Base-by-base conservation (phyloP, 139 green algal genomes). In the Tetratostichococcus sp. region DNA sequence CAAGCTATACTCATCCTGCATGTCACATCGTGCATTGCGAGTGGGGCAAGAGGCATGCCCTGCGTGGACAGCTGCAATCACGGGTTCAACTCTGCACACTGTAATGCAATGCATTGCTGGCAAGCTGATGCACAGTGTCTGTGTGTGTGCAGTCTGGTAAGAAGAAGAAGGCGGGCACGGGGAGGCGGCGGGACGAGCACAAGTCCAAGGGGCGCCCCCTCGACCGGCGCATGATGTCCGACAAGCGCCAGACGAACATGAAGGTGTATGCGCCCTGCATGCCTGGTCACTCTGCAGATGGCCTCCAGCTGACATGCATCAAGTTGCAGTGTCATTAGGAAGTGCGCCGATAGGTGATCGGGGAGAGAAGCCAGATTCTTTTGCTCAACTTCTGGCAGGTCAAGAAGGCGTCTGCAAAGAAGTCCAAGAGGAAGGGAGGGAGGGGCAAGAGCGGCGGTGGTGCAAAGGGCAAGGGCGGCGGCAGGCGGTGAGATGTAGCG, bases 151-250 rank as follows among this genome's bases (percentile, higher is more conserved):
- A 74, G 39, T 66, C 65, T 34, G 65, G 72, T 30, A 84, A 85
- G 66, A 75, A 82, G 68, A 85, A 83, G 66, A 66, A 71, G 30
- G 80, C 80, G 75, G 33, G 70, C 23, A 76, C 65, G 4, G 39
- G 77, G 30, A 62, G 32, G 42, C 70, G 66, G 21, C 30, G 65
- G 65, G 17, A 50, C 57, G 71, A 85, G 58, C 35, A 67, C 42
- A 65, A 76, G 0, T 71, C 75, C 16, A 85, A 86, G 58, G 69
- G 73, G 4, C 79, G 75, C 43, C 85, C 84, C 14, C 71, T 92
- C 33, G 89, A 94, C 68, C 75, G 72, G 28, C 83, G 89, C 19
- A 82, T 92, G 87, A 76, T 81, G 34, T 79, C 84, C 70, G 89
- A 93, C 80, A 87, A 86, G 79, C 75, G 87, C 30, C 67, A 74